A percentile compares a stretch with the other conserved stretches of the same genome.
These are phyloP conservation scores for Hyaloscypha bicolor DNA, from an alignment of 495 filamentous ascomycete species.

Conservation along the genomic window DNA sequence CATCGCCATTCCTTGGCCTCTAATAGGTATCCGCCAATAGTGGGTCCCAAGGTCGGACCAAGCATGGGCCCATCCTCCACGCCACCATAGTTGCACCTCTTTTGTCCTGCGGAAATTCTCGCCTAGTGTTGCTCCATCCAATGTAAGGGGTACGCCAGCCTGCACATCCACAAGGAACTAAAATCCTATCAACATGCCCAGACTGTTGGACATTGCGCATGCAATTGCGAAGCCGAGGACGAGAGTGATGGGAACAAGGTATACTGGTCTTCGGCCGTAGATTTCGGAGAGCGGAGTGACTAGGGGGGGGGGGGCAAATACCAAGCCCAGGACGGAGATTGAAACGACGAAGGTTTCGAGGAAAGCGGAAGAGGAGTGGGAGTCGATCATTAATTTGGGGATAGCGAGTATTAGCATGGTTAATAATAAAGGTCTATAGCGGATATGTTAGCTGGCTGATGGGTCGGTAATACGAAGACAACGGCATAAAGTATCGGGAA, in stretches of 20 bases:
- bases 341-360: conserved; percentile 64
- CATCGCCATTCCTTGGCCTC: conserved; percentile 71
- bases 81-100: conserved; percentile 64
- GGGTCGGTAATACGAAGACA: not conserved
- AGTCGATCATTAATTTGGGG: conserved; percentile 54
- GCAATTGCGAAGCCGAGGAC: conserved; percentile 60
- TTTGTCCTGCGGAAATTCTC: conserved; percentile 64
- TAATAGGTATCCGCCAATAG: conserved; percentile 66
- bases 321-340: conserved; percentile 76
- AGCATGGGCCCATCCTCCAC: conserved; percentile 66
- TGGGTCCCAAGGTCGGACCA: conserved; percentile 65
- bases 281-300: conserved; percentile 66
- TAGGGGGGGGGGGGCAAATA: conserved; percentile 55
- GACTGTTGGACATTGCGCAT: conserved; percentile 56
- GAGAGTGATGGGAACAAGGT: conserved; percentile 52
- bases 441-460: not conserved
- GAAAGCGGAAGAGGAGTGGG: conserved; percentile 58
- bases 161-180: conserved; percentile 58
- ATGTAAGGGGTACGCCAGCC: conserved; percentile 52
- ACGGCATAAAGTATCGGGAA: too few species aligned
- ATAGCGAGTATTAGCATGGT: conserved; percentile 76
- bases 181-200: conserved; percentile 55
- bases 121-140: conserved; percentile 60
- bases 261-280: conserved; percentile 60
- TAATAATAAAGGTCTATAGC: conserved; percentile 52